Conservation (phyloP, 495 filamentous ascomycete species). For the Xylaria telfairii region DNA sequence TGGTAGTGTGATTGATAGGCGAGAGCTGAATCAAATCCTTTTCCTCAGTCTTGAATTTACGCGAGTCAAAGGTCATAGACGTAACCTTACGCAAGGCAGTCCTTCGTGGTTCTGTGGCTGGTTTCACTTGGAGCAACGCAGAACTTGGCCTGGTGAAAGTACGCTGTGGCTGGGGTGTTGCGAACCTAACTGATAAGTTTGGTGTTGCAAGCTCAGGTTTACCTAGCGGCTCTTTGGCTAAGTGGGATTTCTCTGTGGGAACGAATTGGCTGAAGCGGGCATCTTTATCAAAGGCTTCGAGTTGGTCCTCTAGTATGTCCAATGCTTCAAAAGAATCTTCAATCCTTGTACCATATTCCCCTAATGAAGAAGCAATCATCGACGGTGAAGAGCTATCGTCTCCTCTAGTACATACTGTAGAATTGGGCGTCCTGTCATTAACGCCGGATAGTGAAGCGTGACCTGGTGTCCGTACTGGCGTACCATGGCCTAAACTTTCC, state of each 20-base stretch:
- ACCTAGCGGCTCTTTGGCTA: constrained; percentile 29
- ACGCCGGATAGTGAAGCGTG: constrained; percentile 9
- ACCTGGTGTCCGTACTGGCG: constrained; percentile 7
- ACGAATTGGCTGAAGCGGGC: constrained; percentile 45
- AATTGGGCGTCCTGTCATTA: constrained; percentile 17
- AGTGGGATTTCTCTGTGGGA: constrained; percentile 40
- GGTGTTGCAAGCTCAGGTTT: constrained; percentile 25
- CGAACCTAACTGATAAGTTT: constrained; percentile 25
- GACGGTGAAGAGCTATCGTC: constrained; percentile 24
- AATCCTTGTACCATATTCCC: constrained; percentile 58
- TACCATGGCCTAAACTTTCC: background rate
- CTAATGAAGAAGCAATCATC: constrained; percentile 32
- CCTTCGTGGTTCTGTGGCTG: constrained; percentile 34
- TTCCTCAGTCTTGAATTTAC: constrained; percentile 38
- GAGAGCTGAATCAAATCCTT: constrained; percentile 31
- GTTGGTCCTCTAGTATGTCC: constrained; percentile 71
- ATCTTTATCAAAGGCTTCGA: constrained; percentile 59
- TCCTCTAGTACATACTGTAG: constrained; percentile 25
- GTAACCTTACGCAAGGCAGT: constrained; percentile 43
- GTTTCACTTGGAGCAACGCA: constrained; percentile 33
- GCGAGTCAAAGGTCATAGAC: constrained; percentile 41
- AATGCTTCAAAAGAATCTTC: constrained; percentile 73
- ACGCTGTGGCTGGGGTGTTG: constrained; percentile 36
- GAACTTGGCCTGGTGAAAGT: constrained; percentile 26
- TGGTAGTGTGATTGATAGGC: constrained; percentile 42